Evolutionary conservation across 179 eudicot genomes (phyloP).

Genomic region (Patellifolia procumbens): DNA sequence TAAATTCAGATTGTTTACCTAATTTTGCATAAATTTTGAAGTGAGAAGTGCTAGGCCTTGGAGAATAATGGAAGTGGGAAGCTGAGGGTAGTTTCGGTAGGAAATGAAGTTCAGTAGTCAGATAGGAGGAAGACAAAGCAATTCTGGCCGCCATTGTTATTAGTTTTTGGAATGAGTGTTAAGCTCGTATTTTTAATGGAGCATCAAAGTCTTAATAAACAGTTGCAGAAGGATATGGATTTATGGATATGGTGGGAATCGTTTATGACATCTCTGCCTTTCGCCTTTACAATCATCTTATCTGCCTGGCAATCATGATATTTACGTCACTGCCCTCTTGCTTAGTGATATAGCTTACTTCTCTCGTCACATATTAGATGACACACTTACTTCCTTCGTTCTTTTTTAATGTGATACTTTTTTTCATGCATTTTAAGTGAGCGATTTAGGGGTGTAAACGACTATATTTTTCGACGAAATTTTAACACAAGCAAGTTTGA

Average conservation of each 20-base stretch:
- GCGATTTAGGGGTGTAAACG: no score
- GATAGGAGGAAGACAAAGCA: constrained; percentile 26
- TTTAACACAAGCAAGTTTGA: no score
- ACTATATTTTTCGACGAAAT: no score
- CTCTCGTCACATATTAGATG: no score
- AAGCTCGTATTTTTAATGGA: background rate
- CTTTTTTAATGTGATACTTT: background rate
- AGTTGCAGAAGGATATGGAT: background rate
- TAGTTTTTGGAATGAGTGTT: background rate
- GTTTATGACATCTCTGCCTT: constrained; percentile 17
- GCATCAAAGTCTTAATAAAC: background rate
- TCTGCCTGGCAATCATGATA: background rate
- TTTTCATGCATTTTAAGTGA: no score
- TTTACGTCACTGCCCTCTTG: background rate
- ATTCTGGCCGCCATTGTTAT: constrained; percentile 30
- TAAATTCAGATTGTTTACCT: constrained; percentile 39
- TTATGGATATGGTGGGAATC: constrained; percentile 14
- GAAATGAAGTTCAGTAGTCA: constrained; percentile 18
- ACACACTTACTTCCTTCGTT: no score
- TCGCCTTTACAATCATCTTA: constrained; percentile 21
- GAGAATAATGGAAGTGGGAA: constrained; percentile 15
- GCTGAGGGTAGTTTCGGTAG: constrained; percentile 15
- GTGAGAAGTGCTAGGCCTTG: constrained; percentile 13
- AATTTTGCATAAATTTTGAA: constrained; percentile 61
- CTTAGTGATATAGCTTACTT: no score